Evolutionary conservation across 2,329 filamentous ascomycete genomes (phyloP).

Genomic region (Aspergillus melleus): DNA sequence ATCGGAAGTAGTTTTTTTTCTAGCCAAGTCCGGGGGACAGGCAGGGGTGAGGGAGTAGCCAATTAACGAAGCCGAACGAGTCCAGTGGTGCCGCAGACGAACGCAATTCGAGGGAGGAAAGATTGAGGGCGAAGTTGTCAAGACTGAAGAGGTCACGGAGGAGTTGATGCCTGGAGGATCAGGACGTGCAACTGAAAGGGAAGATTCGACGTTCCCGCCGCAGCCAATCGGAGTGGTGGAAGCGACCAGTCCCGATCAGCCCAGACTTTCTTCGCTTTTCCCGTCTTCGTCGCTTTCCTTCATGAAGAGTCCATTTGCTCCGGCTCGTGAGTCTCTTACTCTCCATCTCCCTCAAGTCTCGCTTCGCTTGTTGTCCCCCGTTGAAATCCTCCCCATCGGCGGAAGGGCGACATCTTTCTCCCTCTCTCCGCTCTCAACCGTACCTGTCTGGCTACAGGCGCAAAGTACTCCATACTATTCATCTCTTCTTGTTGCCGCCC

Average conservation of each 20-base stretch:
- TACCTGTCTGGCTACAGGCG: neutral
- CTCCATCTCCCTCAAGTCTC: neutral
- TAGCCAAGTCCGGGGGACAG: neutral
- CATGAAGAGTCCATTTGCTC: neutral
- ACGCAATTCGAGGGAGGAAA: neutral
- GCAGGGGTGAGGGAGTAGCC: neutral
- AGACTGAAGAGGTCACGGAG: slow-evolving; percentile 8
- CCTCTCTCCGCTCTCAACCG: no score
- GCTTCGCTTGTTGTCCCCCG: neutral
- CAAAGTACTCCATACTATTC: neutral
- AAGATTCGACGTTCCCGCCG: slow-evolving; percentile 34
- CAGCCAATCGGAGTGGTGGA: slow-evolving; percentile 35
- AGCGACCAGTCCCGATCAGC: slow-evolving; percentile 1
- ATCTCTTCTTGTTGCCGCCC: neutral
- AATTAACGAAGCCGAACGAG: neutral
- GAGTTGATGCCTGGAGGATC: neutral
- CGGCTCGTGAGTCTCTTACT: neutral
- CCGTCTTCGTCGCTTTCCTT: neutral
- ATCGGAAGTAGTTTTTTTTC: neutral
- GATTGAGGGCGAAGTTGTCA: neutral
- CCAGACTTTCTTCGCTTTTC: neutral
- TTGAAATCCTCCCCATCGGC: neutral
- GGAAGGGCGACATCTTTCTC: neutral
- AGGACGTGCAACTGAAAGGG: slow-evolving; percentile 4
- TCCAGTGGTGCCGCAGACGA: neutral